These are phyloP conservation scores for Pseudofabraea citricarpa DNA, from an alignment of 2,329 filamentous ascomycete genomes.

Conservation along the genomic window DNA sequence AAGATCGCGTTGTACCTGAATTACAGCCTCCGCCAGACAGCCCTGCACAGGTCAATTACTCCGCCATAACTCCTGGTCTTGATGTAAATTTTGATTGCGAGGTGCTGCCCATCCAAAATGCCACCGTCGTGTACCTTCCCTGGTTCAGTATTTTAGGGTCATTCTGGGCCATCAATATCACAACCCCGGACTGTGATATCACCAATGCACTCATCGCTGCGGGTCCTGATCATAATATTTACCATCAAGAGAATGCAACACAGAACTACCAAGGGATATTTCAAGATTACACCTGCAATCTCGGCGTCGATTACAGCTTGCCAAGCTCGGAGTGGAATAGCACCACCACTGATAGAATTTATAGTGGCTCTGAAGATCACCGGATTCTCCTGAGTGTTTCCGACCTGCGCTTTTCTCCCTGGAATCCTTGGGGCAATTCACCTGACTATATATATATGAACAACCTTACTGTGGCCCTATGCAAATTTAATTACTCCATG, in stretches of 20 bases:
- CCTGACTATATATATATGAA: neutral
- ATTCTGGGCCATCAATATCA: neutral
- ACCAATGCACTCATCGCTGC: neutral
- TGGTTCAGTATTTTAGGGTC: neutral
- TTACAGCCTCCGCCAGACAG: neutral
- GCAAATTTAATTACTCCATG: neutral
- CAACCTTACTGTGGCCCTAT: neutral
- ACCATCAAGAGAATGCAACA: neutral
- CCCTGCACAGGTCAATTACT: neutral
- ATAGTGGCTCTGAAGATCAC: neutral
- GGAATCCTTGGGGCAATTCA: neutral
- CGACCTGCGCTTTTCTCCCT: neutral
- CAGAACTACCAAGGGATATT: neutral
- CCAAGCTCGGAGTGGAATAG: neutral
- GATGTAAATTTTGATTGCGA: neutral
- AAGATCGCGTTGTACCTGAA: neutral
- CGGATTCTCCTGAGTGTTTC: neutral
- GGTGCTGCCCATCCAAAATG: neutral
- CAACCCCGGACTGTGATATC: neutral
- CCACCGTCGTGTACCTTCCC: neutral
- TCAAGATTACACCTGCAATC: neutral
- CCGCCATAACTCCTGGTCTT: neutral
- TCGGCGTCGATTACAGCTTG: neutral
- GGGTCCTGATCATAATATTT: neutral
- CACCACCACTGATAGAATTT: neutral